phyloP scores from a whole-genome alignment of 2,329 filamentous ascomycete genomes.

The Botrytis fabae region DNA sequence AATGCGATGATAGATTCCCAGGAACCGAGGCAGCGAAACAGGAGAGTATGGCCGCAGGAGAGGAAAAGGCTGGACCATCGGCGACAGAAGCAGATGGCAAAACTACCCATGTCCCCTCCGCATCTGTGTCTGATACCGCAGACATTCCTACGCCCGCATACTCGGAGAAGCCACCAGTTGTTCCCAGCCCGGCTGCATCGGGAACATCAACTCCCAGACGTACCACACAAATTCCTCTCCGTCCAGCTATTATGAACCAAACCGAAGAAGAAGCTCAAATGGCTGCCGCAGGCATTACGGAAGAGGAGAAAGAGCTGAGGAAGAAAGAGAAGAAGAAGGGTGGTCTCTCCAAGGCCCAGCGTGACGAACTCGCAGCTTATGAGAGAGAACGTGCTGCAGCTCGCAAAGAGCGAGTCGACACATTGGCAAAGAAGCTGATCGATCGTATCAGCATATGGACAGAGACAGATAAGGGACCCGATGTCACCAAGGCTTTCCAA shows the following conservation, averaged over 20 bases:
- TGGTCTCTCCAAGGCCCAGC: constrained; percentile 84
- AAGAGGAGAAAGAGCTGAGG: constrained; percentile 73
- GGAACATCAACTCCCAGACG: constrained; percentile 46
- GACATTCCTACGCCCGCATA: constrained; percentile 25
- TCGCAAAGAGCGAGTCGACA: constrained; percentile 87
- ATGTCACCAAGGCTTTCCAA: constrained; percentile 86
- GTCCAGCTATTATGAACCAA: constrained; percentile 84
- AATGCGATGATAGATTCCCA: constrained; percentile 46
- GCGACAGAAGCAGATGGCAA: constrained; percentile 25
- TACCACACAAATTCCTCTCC: constrained; percentile 62
- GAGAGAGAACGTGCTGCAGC: constrained; percentile 82
- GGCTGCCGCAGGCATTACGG: constrained; percentile 63
- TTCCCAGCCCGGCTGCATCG: constrained; percentile 37
- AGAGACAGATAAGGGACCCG: constrained; percentile 85
- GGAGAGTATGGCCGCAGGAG: constrained; percentile 49
- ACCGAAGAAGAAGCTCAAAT: constrained; percentile 74
- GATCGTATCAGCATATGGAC: constrained; percentile 94
- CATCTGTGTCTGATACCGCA: constrained; percentile 31
- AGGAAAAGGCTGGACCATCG: constrained; percentile 35
- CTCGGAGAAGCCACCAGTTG: constrained; percentile 27
- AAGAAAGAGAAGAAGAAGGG: constrained; percentile 89
- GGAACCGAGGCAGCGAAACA: constrained; percentile 57
- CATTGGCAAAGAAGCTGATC: constrained; percentile 77
- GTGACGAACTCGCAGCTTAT: constrained; percentile 84
- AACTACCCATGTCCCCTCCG: constrained; percentile 24